A percentile compares a stretch with the other conserved stretches of the same genome.
phyloP scores from a whole-genome alignment of 352 stramenopile genomes.

The Globisporangium nodosum region DNA sequence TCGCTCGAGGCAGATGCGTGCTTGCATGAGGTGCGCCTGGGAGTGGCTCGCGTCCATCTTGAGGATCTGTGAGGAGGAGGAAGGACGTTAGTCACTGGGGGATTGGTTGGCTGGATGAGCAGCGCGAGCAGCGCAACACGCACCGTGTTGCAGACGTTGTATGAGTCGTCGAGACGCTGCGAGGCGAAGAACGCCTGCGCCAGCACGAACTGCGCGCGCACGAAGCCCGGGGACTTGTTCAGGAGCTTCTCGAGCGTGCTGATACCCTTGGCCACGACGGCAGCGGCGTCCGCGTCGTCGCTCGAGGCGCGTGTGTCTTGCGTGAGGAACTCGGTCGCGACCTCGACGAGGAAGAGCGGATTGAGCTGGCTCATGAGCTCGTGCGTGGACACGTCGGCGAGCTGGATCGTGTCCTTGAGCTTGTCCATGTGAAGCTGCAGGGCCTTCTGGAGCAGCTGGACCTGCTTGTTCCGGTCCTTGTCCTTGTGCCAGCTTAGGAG shows the following conservation, averaged over 20 bases:
- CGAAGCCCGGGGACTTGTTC: slow-evolving; percentile 74
- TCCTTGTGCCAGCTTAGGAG: slow-evolving; percentile 81
- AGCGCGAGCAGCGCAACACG: not conserved
- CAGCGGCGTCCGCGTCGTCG: slow-evolving; percentile 6
- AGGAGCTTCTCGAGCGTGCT: slow-evolving; percentile 82
- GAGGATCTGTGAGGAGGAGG: slow-evolving; percentile 31
- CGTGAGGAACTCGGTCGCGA: slow-evolving; percentile 76
- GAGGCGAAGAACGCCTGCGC: slow-evolving; percentile 75
- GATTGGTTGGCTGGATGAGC: no score
- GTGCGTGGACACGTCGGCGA: slow-evolving; percentile 58
- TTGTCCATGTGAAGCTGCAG: slow-evolving; percentile 83
- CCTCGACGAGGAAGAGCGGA: slow-evolving; percentile 85
- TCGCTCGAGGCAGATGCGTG: slow-evolving; percentile 72
- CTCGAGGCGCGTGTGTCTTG: slow-evolving; percentile 21
- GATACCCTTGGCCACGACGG: slow-evolving; percentile 44
- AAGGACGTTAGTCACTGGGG: not conserved
- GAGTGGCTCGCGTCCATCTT: slow-evolving; percentile 74
- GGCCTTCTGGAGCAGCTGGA: slow-evolving; percentile 67
- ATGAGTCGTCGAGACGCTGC: slow-evolving; percentile 70
- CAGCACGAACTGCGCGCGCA: slow-evolving; percentile 80
- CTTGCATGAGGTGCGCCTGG: slow-evolving; percentile 78
- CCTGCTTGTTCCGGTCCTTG: slow-evolving; percentile 53
- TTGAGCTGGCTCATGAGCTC: slow-evolving; percentile 80
- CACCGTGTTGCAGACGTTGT: slow-evolving; percentile 60
- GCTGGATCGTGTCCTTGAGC: slow-evolving; percentile 59